phyloP scores from a whole-genome alignment of 768 basidiomycete genomes.

The Agrocybe praecox region DNA sequence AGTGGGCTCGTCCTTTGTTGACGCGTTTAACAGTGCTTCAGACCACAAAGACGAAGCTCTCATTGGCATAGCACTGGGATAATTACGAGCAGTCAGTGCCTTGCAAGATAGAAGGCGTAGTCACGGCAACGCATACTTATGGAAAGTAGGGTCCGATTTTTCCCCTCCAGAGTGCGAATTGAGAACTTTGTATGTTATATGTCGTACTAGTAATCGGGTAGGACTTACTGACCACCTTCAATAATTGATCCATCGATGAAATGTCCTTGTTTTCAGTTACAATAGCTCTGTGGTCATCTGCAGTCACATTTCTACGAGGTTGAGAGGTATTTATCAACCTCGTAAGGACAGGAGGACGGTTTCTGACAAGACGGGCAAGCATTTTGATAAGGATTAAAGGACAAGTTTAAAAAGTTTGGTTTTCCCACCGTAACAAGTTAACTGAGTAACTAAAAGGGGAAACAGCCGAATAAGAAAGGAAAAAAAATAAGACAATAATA shows the following conservation, averaged over 20 bases:
- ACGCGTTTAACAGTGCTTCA: conserved; percentile 52
- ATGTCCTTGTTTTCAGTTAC: conserved; percentile 62
- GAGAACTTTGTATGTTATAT: background rate
- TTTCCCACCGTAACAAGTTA: too few relatives aligned
- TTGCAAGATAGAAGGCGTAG: background rate
- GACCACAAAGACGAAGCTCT: conserved; percentile 59
- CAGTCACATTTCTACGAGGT: conserved; percentile 1
- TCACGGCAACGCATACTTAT: conserved; percentile 40
- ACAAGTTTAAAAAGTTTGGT: background rate
- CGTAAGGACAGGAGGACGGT: background rate
- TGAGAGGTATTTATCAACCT: background rate
- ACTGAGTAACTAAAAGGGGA: too few relatives aligned
- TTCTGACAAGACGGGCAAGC: conserved; percentile 3
- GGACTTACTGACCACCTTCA: conserved; percentile 59
- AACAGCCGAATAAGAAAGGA: too few relatives aligned
- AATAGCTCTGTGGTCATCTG: conserved; percentile 28
- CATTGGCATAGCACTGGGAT: conserved; percentile 62
- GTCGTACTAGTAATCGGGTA: background rate
- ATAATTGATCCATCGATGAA: conserved; percentile 54
- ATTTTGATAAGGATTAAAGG: background rate
- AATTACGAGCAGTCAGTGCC: background rate
- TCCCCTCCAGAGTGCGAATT: conserved; percentile 35
- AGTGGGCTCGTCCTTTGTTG: conserved; percentile 14
- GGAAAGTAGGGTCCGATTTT: conserved; percentile 53
- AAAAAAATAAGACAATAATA: background rate